Base-by-base conservation (phyloP, 352 stramenopile species). In the Achlya hypogyna region DNA sequence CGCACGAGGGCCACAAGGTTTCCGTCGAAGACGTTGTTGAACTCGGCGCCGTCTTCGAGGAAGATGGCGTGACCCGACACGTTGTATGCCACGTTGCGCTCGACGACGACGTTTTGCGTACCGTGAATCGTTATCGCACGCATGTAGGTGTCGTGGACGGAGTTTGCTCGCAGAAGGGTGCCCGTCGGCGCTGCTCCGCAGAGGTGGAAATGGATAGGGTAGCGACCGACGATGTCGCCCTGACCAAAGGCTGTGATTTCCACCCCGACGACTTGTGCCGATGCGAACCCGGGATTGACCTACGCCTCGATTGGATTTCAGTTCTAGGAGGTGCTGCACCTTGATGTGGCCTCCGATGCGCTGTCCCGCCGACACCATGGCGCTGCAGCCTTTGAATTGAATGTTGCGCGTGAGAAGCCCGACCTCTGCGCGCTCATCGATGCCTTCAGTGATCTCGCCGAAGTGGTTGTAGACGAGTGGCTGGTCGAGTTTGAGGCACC, bases 11-110 rank as follows among this genome's bases (percentile, higher is more conserved):
- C 70, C 3, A 82, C 65, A 4, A 89, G 63, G 59, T 92, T 92
- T 31, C 76, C 28, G 14, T 58, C 38, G 31, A 92, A 81, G 0
- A 62, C 58, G 69, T 89, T 90, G 54, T 73, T 72, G n/a, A 53
- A 69, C 54, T 89, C 83, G 16, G 70, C 74, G 27, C 83, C 81
- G 66, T 87, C 79, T 70, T 90, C 79, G 9, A 89, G 62, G 69
- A 85, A 81, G 3, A 85, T 47, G 0, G 75, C 72, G 54, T 84
- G 76, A 16, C 76, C 79, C 1, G 70, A 70, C 35, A 83, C 76
- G 54, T 84, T 77, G 70, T 66, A 86, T 23, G 60, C 71, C 4
- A 86, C 75, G 32, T 84, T 84, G 51, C 69, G 25, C 18, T 81
- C 71, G 18, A 88, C 63, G 0, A 56, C 16, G 12, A 82, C 69